Evolutionary conservation across 1,139 yeast genomes (phyloP).

Genomic region (Yamadazyma triangularis): DNA sequence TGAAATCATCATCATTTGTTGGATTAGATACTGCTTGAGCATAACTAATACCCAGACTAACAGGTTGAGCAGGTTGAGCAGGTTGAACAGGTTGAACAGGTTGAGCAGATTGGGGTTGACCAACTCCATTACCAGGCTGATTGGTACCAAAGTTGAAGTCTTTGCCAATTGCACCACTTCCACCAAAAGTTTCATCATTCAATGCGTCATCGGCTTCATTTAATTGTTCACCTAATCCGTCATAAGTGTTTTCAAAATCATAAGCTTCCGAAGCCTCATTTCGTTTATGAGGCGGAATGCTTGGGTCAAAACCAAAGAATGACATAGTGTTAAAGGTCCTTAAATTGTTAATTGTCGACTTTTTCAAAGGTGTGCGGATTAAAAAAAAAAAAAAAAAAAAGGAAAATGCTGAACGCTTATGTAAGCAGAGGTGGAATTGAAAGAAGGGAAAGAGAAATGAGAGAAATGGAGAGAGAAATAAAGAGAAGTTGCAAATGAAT

Average conservation of each 20-base stretch:
- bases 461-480: too few species aligned
- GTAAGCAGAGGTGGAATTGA: neutral
- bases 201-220: constrained; percentile 76
- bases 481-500: too few species aligned
- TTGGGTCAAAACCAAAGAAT: constrained; percentile 53
- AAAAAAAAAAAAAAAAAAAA: constrained; percentile 7
- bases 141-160: constrained; percentile 70
- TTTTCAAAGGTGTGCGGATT: constrained; percentile 1
- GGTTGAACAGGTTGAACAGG: constrained; percentile 17
- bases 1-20: constrained; percentile 44
- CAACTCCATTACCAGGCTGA: too few species aligned
- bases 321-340: constrained; percentile 33
- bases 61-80: constrained; percentile 9
- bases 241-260: constrained; percentile 83
- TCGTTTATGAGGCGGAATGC: constrained; percentile 31
- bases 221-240: constrained; percentile 66
- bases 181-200: constrained; percentile 88
- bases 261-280: constrained; percentile 28
- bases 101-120: too few species aligned
- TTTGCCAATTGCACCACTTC: constrained; percentile 50
- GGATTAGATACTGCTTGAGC: constrained; percentile 51
- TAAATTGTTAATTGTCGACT: too few species aligned
- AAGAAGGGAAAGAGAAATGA: too few species aligned
- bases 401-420: constrained; percentile 2
- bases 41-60: constrained; percentile 43